Percentiles rank a stretch among this genome's conserved stretches.
Evolutionary conservation across 805 yeast genomes (phyloP).

Genomic region (Candida methanosorbosa): DNA sequence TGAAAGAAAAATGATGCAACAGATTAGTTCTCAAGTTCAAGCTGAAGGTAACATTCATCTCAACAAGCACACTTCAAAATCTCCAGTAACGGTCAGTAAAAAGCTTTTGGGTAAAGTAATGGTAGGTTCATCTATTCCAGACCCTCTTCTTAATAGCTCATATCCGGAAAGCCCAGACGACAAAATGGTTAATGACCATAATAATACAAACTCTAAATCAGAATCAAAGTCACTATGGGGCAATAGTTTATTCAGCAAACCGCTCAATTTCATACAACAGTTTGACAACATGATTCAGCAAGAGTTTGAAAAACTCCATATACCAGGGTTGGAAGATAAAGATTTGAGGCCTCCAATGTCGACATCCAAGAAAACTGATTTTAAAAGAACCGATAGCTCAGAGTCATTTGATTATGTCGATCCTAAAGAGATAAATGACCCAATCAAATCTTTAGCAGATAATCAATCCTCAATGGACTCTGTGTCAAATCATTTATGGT

Average conservation of each 20-base stretch:
- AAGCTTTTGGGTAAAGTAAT: constrained; percentile 4
- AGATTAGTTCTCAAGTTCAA: constrained; percentile 23
- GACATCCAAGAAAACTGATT: background rate
- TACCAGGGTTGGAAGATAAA: constrained; percentile 20
- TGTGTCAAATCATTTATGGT: constrained; percentile 38
- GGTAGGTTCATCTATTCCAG: constrained; percentile 7
- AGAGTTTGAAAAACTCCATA: constrained; percentile 50
- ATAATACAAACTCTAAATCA: background rate
- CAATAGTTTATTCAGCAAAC: constrained; percentile 33
- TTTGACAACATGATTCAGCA: constrained; percentile 58
- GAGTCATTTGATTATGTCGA: constrained; percentile 10
- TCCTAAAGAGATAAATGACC: constrained; percentile 15
- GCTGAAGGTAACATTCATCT: no score
- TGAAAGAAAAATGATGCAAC: constrained; percentile 36
- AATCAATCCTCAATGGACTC: constrained; percentile 19
- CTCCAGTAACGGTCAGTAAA: constrained; percentile 12
- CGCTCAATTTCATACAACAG: constrained; percentile 55
- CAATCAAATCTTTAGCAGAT: constrained; percentile 14
- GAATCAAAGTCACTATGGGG: background rate
- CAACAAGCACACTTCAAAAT: constrained; percentile 4
- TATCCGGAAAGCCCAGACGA: constrained; percentile 6
- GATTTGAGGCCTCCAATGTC: background rate
- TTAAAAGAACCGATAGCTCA: constrained; percentile 4
- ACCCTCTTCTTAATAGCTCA: constrained; percentile 14
- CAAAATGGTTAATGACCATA: background rate